Evolutionary conservation across 257 asterid species (phyloP), one percentile per base, ranked within the genome.

Genomic region (Gentiana straminea): DNA sequence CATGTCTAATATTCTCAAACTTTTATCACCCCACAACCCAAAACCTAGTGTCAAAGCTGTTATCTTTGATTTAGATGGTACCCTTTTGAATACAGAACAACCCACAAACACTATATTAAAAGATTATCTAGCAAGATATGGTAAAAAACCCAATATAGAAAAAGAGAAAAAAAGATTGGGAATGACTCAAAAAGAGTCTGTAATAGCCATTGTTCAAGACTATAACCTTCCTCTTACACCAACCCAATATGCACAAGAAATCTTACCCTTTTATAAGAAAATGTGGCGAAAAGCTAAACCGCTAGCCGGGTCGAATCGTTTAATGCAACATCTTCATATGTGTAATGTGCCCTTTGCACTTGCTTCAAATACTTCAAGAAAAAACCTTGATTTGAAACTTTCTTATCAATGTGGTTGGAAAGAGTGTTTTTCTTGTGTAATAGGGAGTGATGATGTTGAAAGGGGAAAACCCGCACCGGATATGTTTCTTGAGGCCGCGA

Each of bases 381-480:
- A 62, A 59, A 89, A 80, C 55, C 73, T 86, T 33, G 86, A 78
- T 49, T 77, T 60, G 15, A 89, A 89, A 72, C 66, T 89, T 47
- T 67, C 89, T 59, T 69, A 37, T 55, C 95, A 75, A 54, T 67
- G 78, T 60, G 95, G 95, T 86, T 89, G 97, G 97, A 84, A 69
- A 76, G 90, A 89, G 60, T 52, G 62, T 34, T 89, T 89, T 70
- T 13, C 63, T 2, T 77, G 74, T 56, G 79, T 89, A 72, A 83
- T 89, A 58, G 95, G 95, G 59, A 81, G 93, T 73, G 94, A 89
- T 50, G 80, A 89, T 64, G 97, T 89, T 64, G 69, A 79, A 67
- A 70, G 86, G 70, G 97, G 97, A 67, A 89, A 89, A 70, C 97
- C 97, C 7, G 68, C 92, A 51, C 97, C 97, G 55, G 94, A 89